Conservation (phyloP, 192 early-diverging fungal species). For the Neocallimastix lanati region DNA sequence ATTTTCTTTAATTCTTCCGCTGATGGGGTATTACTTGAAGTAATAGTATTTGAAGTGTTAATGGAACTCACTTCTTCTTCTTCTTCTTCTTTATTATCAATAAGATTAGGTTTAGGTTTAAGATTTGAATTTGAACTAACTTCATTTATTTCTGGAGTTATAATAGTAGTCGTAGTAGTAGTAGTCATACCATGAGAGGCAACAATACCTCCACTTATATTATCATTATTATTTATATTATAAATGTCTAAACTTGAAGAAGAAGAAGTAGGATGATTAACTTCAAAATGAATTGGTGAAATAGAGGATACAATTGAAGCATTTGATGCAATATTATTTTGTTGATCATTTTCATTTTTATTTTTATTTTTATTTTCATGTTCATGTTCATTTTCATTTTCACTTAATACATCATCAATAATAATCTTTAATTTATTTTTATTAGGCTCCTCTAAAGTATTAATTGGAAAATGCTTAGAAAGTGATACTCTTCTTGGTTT, state of each 20-base stretch:
- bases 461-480: neutral
- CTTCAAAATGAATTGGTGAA: neutral
- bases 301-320: neutral
- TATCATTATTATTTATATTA: neutral
- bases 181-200: neutral
- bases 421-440: neutral
- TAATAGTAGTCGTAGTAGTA: neutral
- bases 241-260: neutral
- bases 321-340: neutral
- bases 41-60: neutral
- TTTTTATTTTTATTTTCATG: too few species aligned
- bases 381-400: too few species aligned
- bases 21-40: neutral
- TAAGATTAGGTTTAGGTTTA: too few species aligned
- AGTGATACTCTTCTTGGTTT: neutral
- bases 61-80: too few species aligned
- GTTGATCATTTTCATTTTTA: neutral
- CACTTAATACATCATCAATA: neutral
- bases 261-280: neutral
- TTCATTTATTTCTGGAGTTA: neutral
- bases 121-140: too few species aligned
- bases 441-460: neutral
- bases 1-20: neutral
- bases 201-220: neutral
- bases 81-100: too few species aligned